Evolutionary conservation across 2,329 filamentous ascomycete species (phyloP).

Genomic region (Fusarium sterilihyphosum): DNA sequence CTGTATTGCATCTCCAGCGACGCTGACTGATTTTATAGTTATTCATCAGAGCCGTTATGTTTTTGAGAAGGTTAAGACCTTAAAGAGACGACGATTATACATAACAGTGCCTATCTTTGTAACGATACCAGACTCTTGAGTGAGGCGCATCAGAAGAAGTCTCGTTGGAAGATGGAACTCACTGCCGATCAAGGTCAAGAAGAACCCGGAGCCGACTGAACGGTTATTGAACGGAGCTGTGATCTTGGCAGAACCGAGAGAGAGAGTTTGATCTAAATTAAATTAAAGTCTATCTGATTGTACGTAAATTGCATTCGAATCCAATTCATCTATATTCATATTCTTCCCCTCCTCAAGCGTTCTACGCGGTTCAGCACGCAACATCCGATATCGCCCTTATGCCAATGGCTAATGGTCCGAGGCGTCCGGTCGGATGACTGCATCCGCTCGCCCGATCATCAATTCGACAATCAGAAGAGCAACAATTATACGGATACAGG

Average conservation of each 20-base stretch:
- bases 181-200: not conserved
- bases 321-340: not conserved
- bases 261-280: not conserved
- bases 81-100: not conserved
- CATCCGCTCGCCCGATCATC: not conserved
- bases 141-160: rapidly evolving
- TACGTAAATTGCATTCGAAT: not conserved
- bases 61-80: not conserved
- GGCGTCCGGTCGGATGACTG: not conserved
- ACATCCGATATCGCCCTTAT: not conserved
- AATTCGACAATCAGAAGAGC: not conserved
- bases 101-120: rapidly evolving
- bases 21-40: no score
- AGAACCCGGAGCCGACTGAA: not conserved
- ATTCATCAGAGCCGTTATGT: not conserved
- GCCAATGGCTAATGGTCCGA: not conserved
- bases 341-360: no score
- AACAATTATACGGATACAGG: not conserved
- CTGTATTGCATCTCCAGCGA: not conserved
- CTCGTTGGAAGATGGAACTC: rapidly evolving
- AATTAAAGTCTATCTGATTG: not conserved
- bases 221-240: not conserved
- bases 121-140: rapidly evolving
- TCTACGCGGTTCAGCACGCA: no score
- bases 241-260: not conserved